Conservation (phyloP, 495 filamentous ascomycete species). For the Penicillium diatomitis region DNA sequence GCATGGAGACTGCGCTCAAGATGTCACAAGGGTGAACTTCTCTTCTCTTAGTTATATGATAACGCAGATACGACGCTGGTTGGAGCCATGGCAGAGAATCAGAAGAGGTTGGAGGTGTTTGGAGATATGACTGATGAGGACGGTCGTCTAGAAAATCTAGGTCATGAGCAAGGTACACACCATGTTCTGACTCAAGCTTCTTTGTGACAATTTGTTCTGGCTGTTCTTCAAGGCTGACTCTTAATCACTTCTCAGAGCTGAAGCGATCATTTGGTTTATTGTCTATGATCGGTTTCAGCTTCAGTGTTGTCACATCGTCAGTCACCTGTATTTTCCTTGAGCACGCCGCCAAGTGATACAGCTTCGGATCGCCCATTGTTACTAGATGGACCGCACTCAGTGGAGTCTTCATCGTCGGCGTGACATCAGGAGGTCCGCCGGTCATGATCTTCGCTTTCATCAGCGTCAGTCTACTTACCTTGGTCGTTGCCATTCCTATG, state of each 20-base stretch:
- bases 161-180: conserved; percentile 40
- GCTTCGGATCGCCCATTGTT: not conserved
- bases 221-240: conserved; percentile 1
- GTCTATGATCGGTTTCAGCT: conserved; percentile 52
- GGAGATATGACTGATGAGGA: conserved; percentile 25
- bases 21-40: not conserved
- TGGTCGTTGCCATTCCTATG: conserved; percentile 49
- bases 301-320: conserved; percentile 48
- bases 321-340: not conserved
- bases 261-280: conserved; percentile 49
- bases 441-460: conserved; percentile 52
- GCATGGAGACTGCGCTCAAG: too few relatives aligned
- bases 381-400: conserved; percentile 47
- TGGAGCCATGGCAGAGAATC: conserved; percentile 12
- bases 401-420: conserved; percentile 48
- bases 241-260: conserved; percentile 29
- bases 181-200: too few relatives aligned
- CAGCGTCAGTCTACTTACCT: conserved; percentile 37
- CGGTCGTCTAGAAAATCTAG: conserved; percentile 34
- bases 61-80: not conserved
- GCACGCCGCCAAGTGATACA: not conserved
- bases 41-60: not conserved
- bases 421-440: conserved; percentile 45
- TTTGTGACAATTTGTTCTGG: not conserved
- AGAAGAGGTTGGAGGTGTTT: conserved; percentile 16